These are phyloP conservation scores for Pachysandra terminalis DNA, from an alignment of 164 flowering plant genomes.

Conservation along the genomic window DNA sequence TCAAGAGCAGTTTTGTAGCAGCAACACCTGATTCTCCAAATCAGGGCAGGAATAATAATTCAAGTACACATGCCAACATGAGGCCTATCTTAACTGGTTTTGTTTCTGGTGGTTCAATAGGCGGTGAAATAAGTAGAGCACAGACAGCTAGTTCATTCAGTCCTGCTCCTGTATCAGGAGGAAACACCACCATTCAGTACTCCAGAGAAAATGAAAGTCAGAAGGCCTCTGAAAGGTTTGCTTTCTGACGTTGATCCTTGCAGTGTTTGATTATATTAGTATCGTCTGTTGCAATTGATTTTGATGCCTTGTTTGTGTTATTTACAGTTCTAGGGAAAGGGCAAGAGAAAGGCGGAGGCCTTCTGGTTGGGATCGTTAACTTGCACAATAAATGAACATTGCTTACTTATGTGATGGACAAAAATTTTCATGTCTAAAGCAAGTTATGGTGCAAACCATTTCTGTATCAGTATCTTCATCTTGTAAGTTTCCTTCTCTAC, in stretches of 20 bases:
- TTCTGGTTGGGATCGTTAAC: conserved; percentile 89
- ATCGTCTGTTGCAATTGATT: neutral
- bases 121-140: conserved; percentile 49
- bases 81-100: conserved; percentile 72
- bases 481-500: neutral
- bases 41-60: conserved; percentile 31
- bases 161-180: conserved; percentile 38
- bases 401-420: neutral
- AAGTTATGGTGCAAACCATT: neutral
- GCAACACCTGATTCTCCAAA: conserved; percentile 68
- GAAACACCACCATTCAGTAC: conserved; percentile 21
- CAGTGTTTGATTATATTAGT: neutral
- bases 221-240: conserved; percentile 52
- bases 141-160: conserved; percentile 29
- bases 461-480: conserved; percentile 6
- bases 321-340: conserved; percentile 64
- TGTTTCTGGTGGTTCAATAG: conserved; percentile 95
- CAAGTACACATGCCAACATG: conserved; percentile 34
- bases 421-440: neutral
- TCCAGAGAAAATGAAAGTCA: conserved; percentile 36
- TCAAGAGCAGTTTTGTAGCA: conserved; percentile 85
- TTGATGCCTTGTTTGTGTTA: conserved; percentile 9
- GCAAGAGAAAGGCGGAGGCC: conserved; percentile 82
- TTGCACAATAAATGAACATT: neutral
- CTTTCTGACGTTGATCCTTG: conserved; percentile 8